phyloP scores from a whole-genome alignment of 495 filamentous ascomycete genomes.

The Opeltia flavorubescens region DNA sequence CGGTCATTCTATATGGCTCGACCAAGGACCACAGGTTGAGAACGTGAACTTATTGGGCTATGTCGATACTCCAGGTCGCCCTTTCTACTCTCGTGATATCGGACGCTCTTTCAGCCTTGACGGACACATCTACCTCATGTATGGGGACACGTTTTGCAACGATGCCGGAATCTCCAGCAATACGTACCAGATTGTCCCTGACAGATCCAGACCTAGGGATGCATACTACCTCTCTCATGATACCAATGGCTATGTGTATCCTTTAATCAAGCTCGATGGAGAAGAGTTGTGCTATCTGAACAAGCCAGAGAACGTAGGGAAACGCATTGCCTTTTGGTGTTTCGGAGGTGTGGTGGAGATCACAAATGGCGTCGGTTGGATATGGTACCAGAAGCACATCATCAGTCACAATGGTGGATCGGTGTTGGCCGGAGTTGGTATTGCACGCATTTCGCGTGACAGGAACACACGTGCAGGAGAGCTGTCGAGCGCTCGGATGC shows the following conservation, averaged over 20 bases:
- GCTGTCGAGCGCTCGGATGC: constrained; percentile 2
- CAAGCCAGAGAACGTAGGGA: constrained; percentile 3
- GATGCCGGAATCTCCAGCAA: constrained; percentile 16
- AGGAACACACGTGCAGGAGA: not conserved
- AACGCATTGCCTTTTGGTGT: constrained; percentile 13
- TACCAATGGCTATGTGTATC: constrained; percentile 4
- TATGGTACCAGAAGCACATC: constrained; percentile 10
- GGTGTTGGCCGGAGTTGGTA: constrained; percentile 11
- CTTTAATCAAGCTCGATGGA: constrained; percentile 7
- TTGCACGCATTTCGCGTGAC: constrained; percentile 3
- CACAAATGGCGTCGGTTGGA: constrained; percentile 6
- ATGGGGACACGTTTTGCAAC: constrained; percentile 20
- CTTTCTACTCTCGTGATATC: constrained; percentile 14
- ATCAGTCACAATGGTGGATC: not conserved
- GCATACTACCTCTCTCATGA: constrained; percentile 6
- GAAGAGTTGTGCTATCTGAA: constrained; percentile 5
- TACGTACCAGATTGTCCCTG: constrained; percentile 7
- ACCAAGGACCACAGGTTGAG: constrained; percentile 6
- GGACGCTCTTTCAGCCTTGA: constrained; percentile 13
- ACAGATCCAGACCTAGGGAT: not conserved
- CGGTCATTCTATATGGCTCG: constrained; percentile 5
- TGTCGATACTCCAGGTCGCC: constrained; percentile 5
- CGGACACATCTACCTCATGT: constrained; percentile 10
- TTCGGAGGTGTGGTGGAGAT: constrained; percentile 16
- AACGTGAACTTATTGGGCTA: constrained; percentile 11